A percentile compares a stretch with the other conserved stretches of the same genome.
Evolutionary conservation across 208 protist genomes (phyloP).

Genomic region (Trichomonas gallinae): DNA sequence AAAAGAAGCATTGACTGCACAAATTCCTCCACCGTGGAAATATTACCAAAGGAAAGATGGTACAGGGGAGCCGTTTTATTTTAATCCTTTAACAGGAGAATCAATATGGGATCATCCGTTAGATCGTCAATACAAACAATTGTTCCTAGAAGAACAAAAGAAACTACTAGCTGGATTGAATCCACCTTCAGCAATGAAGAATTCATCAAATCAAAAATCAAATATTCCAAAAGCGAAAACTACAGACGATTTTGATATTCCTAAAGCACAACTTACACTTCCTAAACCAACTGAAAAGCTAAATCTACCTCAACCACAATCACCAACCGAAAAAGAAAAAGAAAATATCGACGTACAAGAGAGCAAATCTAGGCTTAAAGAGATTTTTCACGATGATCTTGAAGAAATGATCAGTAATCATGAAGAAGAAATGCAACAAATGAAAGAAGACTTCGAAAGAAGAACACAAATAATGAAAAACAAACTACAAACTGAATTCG

Average conservation of each 20-base stretch:
- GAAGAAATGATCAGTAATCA: neutral
- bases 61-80: neutral
- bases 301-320: neutral
- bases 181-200: neutral
- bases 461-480: neutral
- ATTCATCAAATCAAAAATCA: neutral
- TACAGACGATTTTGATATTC: neutral
- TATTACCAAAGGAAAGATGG: neutral
- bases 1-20: neutral
- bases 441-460: neutral
- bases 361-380: neutral
- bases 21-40: neutral
- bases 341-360: neutral
- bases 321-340: neutral
- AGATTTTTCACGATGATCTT: neutral
- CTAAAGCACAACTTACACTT: neutral
- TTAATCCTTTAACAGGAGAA: neutral
- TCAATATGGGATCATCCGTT: neutral
- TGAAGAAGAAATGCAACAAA: neutral
- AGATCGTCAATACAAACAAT: neutral
- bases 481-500: neutral
- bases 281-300: neutral
- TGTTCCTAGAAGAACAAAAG: neutral
- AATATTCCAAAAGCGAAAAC: neutral
- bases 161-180: neutral